These are phyloP conservation scores for Volutella citrinella DNA, from an alignment of 2,329 filamentous ascomycete genomes.

Conservation along the genomic window DNA sequence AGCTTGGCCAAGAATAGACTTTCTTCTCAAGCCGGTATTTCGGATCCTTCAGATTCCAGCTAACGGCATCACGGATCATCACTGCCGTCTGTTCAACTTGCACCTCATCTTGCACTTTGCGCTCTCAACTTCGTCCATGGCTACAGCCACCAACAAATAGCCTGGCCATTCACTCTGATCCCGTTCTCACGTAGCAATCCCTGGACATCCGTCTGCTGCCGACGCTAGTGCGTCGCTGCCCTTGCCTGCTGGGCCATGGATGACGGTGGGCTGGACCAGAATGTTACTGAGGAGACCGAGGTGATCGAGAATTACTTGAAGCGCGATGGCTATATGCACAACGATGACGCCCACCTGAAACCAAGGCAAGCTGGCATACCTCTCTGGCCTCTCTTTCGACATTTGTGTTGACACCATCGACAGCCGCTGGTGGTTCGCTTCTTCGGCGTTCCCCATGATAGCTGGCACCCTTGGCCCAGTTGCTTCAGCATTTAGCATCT, in stretches of 20 bases:
- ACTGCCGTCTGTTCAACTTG: no score
- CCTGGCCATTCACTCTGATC: no score
- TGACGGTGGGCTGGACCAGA: constrained; percentile 36
- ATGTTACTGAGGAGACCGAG: constrained; percentile 22
- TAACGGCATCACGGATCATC: no score
- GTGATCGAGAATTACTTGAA: constrained; percentile 11
- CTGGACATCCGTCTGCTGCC: no score
- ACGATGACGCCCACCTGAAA: constrained; percentile 41
- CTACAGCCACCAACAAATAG: no score
- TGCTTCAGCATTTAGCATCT: constrained; percentile 84
- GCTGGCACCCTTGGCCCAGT: constrained; percentile 83
- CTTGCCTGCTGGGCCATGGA: constrained; percentile 39
- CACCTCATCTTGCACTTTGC: no score
- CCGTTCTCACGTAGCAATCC: no score
- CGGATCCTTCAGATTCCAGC: no score
- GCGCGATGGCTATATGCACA: constrained; percentile 27
- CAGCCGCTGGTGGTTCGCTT: constrained; percentile 63
- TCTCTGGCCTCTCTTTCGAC: neutral
- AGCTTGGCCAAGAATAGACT: no score
- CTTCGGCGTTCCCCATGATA: constrained; percentile 69
- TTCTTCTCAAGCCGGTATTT: no score
- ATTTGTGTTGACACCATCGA: neutral
- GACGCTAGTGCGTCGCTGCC: no score
- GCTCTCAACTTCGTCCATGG: no score
- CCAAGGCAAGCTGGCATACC: constrained; percentile 35